Evolutionary conservation across 371 early-diverging fungal species (phyloP), one percentile per base, ranked within the genome.

Genomic region (Dichotomocladium elegans): DNA sequence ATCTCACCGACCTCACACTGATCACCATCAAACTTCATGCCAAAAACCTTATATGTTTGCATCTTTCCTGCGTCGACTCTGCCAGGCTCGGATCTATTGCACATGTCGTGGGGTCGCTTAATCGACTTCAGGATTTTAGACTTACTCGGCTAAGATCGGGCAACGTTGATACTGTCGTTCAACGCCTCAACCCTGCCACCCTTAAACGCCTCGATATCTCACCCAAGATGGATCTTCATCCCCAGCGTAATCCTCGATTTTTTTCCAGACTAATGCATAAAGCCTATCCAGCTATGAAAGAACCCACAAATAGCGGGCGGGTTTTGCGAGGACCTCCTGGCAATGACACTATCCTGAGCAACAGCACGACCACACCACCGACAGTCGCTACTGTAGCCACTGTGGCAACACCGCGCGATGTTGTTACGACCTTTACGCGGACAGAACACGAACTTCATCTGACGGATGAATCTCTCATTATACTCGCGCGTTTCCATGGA

Each of bases 121-220:
- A 37, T 3, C 0, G 53, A 0, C 28, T 73, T 3, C 31, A 48
- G n/a, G 74, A 73, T 47, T 73, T 73, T 35, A 53, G 74, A 19
- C n/a, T 73, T 24, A 73, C 70, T 1, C 63, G 70, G 2, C 35
- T 70, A 19, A 47, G 68, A 2, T 33, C 61, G 2, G 70, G 74
- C 21, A 43, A 42, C n/a, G 21, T 73, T 12, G 63, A 70, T 48
- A 8, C 26, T 0, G n/a, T 70, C 2, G 48, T 73, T 6, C 30
- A 44, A 15, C 25, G 35, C 12, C 30, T 73, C 34, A 54, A 54
- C 21, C 31, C 53, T 7, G n/a, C 41, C 9, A 43, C 33, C n/a
- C 35, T 66, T 3, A 41, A 49, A 25, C 53, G 61, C 7, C 35
- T 70, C 11, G 70, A 70, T 44, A 28, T 61, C 4, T 55, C 61